Base-by-base conservation (phyloP, 2,329 filamentous ascomycete genomes). In the Dactylellina cionopaga region DNA sequence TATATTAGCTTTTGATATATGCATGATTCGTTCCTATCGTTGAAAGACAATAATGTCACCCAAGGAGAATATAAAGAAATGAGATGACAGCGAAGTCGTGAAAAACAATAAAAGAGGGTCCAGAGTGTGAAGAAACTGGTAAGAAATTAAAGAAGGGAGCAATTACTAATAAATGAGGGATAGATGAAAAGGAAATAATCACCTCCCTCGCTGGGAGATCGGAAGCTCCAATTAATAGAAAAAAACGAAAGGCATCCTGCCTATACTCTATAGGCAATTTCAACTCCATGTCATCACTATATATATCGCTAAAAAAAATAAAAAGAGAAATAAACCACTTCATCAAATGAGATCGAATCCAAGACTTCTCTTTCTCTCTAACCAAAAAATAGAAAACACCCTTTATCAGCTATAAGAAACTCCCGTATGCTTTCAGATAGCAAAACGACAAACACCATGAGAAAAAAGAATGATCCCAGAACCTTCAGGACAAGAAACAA, bases 371-470 rank as follows among this genome's bases (percentile, higher is more conserved):
- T n/a, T n/a, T n/a, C n/a, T n/a, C n/a, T n/a, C n/a, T n/a, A n/a
- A 49, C 56, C 13, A 17, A 47, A 60, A 17, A 47, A 25, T 9
- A 58, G 29, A 43, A 56, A 56, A 22, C 25, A 33, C 25, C 15
- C 11, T 15, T 5, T 19, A 6, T 19, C 9, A 29, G 27, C 24
- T 17, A 13, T 15, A 15, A 31, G 29, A 49, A 39, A 63, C 59
- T 29, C 47, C 59, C 33, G 25, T 29, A 25, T 15, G 41, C 31
- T 59, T 44, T 27, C 39, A 33, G 39, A 46, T 27, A 27, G 24
- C 31, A 59, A 37, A 29, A 41, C 24, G 29, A 41, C 29, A 43
- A 41, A 43, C 17, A 59, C 41, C 25, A 59, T n/a, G n/a, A n/a
- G n/a, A n/a, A 46, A 47, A 59, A 44, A 24, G 24, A 4, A 46